A percentile compares a stretch with the other conserved stretches of the same genome.
Evolutionary conservation across 257 asterid genomes (phyloP).

Genomic region (Jasminum sambac): DNA sequence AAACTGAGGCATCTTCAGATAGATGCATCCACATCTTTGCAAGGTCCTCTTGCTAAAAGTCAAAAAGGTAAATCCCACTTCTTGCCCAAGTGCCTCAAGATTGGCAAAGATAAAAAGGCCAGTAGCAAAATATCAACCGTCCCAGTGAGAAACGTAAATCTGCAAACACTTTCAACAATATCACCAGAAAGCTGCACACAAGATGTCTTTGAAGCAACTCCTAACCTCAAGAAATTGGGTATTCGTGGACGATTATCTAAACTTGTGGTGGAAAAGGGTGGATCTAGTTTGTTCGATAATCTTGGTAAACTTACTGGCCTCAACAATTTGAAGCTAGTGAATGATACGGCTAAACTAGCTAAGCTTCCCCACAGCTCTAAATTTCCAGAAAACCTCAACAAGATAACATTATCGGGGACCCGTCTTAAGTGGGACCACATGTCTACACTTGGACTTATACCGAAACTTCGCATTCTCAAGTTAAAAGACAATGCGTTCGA

Average conservation of each 20-base stretch:
- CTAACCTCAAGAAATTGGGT: slow-evolving; percentile 31
- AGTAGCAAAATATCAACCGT: too few relatives aligned
- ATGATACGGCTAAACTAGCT: slow-evolving; percentile 8
- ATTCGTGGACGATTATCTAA: slow-evolving; percentile 27
- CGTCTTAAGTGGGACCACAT: slow-evolving; percentile 37
- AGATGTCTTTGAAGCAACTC: slow-evolving; percentile 22
- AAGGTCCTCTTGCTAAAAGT: not conserved
- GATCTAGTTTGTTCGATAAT: slow-evolving; percentile 21
- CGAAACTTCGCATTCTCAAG: slow-evolving; percentile 39
- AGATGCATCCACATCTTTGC: slow-evolving; percentile 33
- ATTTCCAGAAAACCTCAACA: slow-evolving; percentile 38
- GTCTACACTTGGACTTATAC: slow-evolving; percentile 34
- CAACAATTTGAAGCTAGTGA: slow-evolving; percentile 41
- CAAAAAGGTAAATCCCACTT: not conserved
- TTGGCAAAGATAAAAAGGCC: too few relatives aligned
- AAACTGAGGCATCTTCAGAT: slow-evolving; percentile 43
- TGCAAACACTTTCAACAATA: slow-evolving; percentile 38
- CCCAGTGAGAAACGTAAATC: slow-evolving; percentile 19
- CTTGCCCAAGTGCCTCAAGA: too few relatives aligned
- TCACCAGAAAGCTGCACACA: slow-evolving; percentile 37
- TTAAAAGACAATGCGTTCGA: slow-evolving; percentile 45
- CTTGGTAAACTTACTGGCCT: slow-evolving; percentile 18
- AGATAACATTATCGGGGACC: slow-evolving; percentile 31
- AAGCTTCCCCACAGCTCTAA: slow-evolving; percentile 21
- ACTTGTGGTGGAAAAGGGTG: not conserved